phyloP scores from a whole-genome alignment of 805 yeast genomes.

The Candida sakaeoensis region DNA sequence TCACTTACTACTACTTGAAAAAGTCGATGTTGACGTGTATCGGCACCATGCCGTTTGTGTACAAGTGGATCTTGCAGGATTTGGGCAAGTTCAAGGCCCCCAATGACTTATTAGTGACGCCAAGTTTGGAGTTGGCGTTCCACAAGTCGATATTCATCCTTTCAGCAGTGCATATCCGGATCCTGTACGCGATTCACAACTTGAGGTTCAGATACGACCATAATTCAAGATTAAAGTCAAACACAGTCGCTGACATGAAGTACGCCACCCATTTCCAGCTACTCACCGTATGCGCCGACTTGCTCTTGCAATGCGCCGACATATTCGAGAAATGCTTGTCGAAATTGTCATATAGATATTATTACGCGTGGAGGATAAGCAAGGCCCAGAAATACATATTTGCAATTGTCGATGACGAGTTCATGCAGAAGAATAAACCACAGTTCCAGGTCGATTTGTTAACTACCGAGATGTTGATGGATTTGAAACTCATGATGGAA shows the following conservation, averaged over 20 bases:
- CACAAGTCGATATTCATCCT: slow-evolving; percentile 27
- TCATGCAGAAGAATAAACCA: slow-evolving; percentile 14
- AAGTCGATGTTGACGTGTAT: slow-evolving; percentile 22
- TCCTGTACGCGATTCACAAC: slow-evolving; percentile 8
- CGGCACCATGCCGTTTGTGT: slow-evolving; percentile 30
- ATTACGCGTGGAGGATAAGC: slow-evolving; percentile 65
- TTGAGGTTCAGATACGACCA: slow-evolving; percentile 13
- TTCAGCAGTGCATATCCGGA: slow-evolving; percentile 12
- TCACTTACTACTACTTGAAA: slow-evolving; percentile 32
- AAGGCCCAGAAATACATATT: slow-evolving; percentile 50
- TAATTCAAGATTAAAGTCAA: slow-evolving; percentile 3
- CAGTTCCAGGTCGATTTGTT: slow-evolving; percentile 5
- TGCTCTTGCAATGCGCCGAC: slow-evolving; percentile 10
- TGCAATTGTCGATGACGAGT: slow-evolving; percentile 29
- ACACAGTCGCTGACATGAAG: slow-evolving; percentile 4
- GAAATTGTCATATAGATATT: slow-evolving; percentile 52
- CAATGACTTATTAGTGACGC: slow-evolving; percentile 40
- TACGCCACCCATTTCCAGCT: slow-evolving; percentile 11
- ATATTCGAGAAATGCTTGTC: slow-evolving; percentile 21
- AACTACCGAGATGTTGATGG: slow-evolving; percentile 18
- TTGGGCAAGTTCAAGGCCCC: slow-evolving; percentile 37
- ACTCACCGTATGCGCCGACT: slow-evolving; percentile 9
- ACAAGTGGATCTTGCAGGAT: slow-evolving; percentile 28
- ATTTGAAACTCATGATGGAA: slow-evolving; percentile 20
- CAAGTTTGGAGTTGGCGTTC: slow-evolving; percentile 24